These are phyloP conservation scores for Marasmius sp. DNA, from an alignment of 1,284 basidiomycete species.

Conservation along the genomic window DNA sequence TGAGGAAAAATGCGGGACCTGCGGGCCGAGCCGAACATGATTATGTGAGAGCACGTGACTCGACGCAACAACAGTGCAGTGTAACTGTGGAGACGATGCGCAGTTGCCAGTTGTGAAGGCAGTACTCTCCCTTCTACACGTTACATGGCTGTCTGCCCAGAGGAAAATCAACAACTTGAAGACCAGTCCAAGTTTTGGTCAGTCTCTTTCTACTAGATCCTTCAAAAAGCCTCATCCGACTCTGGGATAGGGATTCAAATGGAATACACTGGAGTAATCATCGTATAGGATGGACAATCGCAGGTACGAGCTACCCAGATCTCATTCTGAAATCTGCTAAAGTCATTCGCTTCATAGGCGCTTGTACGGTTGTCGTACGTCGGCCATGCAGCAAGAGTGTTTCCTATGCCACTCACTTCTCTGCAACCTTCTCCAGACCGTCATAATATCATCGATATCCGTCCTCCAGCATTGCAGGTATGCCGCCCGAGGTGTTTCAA, in stretches of 20 bases:
- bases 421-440: conserved; percentile 43
- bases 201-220: not conserved
- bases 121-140: no score
- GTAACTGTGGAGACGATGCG: no score
- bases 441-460: conserved; percentile 55
- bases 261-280: not conserved
- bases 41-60: no score
- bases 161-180: not conserved
- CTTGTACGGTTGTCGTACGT: conserved; percentile 60
- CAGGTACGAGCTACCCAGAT: not conserved
- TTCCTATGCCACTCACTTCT: not conserved
- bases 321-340: not conserved
- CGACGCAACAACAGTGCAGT: no score
- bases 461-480: conserved; percentile 63
- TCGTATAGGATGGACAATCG: not conserved
- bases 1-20: no score
- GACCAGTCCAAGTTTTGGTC: not conserved
- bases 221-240: not conserved
- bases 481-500: conserved; percentile 19
- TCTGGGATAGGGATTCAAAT: not conserved
- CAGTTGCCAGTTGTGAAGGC: no score
- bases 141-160: not conserved
- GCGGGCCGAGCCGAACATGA: no score
- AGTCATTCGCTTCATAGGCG: conserved; percentile 26
- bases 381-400: not conserved